phyloP scores from a whole-genome alignment of 2,329 filamentous ascomycete genomes.

The Ophiostoma sp. region DNA sequence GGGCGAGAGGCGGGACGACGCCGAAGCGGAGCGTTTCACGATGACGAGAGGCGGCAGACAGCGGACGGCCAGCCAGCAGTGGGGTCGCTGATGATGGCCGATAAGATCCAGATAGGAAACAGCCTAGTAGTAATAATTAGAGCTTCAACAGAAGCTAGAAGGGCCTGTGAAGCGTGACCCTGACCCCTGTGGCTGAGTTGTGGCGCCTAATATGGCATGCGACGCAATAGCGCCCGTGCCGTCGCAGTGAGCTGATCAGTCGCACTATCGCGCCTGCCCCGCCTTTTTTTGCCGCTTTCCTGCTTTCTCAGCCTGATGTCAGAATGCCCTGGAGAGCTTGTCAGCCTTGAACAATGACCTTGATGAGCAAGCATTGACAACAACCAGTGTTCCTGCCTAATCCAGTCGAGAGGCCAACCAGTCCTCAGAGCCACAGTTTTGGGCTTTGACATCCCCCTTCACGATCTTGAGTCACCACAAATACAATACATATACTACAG shows the following conservation, averaged over 20 bases:
- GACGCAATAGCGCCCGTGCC: neutral
- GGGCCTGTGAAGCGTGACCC: neutral
- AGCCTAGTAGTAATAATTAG: neutral
- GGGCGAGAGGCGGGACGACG: conserved; percentile 5
- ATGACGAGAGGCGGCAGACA: conserved; percentile 2
- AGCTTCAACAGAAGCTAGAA: neutral
- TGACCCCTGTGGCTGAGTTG: conserved; percentile 18
- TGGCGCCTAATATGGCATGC: conserved; percentile 8
- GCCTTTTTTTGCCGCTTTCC: neutral
- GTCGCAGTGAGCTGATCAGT: neutral
- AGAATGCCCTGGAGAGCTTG: neutral
- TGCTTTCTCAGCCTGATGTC: conserved; percentile 9
- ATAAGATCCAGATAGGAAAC: conserved; percentile 10
- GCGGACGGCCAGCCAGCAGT: conserved; percentile 7
- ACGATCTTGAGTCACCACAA: no score
- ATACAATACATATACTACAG: no score
- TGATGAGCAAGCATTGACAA: neutral
- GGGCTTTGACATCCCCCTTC: no score
- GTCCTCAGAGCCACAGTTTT: no score
- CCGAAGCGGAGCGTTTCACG: conserved; percentile 8
- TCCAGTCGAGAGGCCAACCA: neutral
- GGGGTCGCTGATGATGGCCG: neutral
- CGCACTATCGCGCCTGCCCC: neutral
- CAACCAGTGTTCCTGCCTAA: conserved; percentile 4
- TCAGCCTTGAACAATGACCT: neutral